Evolutionary conservation across 805 yeast species (phyloP).

Genomic region (Scheffersomyces stipitis): DNA sequence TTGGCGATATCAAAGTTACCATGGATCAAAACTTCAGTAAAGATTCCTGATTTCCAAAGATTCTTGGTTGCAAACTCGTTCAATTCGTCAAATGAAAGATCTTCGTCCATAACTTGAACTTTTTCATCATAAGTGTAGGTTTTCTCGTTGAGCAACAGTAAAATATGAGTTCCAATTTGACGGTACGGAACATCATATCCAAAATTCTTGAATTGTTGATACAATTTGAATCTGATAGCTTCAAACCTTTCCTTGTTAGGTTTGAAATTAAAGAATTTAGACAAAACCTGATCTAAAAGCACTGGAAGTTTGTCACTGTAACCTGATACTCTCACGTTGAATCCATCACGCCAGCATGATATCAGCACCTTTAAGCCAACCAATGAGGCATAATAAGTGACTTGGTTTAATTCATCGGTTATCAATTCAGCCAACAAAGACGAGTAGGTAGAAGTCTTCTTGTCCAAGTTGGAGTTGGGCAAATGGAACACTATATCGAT

Average conservation of each 20-base stretch:
- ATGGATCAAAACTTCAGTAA: conserved; percentile 67
- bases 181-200: conserved; percentile 74
- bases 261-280: conserved; percentile 49
- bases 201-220: conserved; percentile 64
- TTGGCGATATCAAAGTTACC: conserved; percentile 66
- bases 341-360: conserved; percentile 64
- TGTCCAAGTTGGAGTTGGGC: conserved; percentile 62
- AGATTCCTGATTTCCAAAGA: conserved; percentile 56
- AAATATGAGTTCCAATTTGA: conserved; percentile 66
- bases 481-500: conserved; percentile 63
- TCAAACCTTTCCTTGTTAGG: conserved; percentile 61
- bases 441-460: conserved; percentile 56
- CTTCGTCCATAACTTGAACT: conserved; percentile 42
- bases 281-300: conserved; percentile 60
- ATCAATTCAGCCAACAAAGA: conserved; percentile 67
- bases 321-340: conserved; percentile 68
- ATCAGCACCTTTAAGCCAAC: conserved; percentile 71
- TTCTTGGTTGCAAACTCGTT: conserved; percentile 43
- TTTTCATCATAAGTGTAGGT: conserved; percentile 68
- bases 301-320: conserved; percentile 77
- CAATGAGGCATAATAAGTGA: conserved; percentile 78
- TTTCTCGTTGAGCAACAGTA: conserved; percentile 67
- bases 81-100: conserved; percentile 51
- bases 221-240: conserved; percentile 60
- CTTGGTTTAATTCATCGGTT: conserved; percentile 72